These are phyloP conservation scores for Penicillium sp. DNA, from an alignment of 2,329 filamentous ascomycete genomes.

Conservation along the genomic window DNA sequence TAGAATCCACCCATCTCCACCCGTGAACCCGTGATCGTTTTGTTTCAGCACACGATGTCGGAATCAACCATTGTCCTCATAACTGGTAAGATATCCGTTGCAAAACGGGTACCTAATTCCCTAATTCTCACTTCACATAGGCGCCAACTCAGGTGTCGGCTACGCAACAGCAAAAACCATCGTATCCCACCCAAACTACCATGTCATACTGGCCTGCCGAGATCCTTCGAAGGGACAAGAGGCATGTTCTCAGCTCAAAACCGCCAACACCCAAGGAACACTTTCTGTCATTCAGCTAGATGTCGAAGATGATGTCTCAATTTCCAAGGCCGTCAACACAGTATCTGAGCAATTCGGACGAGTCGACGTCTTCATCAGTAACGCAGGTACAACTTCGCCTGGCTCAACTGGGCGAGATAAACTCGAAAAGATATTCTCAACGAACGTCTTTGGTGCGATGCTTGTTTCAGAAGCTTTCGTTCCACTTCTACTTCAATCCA, in stretches of 20 bases:
- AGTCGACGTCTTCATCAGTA: slow-evolving; percentile 18
- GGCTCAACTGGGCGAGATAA: slow-evolving; percentile 6
- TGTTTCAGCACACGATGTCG: not conserved
- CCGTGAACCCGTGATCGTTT: too few relatives aligned
- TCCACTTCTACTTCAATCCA: slow-evolving; percentile 34
- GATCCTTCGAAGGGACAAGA: slow-evolving; percentile 8
- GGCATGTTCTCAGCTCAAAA: slow-evolving; percentile 11
- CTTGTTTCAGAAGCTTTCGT: slow-evolving; percentile 33
- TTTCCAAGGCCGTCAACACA: slow-evolving; percentile 15
- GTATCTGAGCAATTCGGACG: slow-evolving; percentile 16
- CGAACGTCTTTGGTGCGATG: slow-evolving; percentile 36
- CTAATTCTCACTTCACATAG: slow-evolving; percentile 6
- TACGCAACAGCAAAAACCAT: slow-evolving; percentile 19
- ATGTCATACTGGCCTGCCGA: slow-evolving; percentile 18
- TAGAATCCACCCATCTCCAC: too few relatives aligned
- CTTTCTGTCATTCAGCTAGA: slow-evolving; percentile 38
- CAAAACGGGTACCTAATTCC: not conserved
- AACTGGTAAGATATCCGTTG: not conserved
- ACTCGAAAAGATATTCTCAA: slow-evolving; percentile 27
- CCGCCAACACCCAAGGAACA: slow-evolving; percentile 24
- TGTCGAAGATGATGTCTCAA: slow-evolving; percentile 33
- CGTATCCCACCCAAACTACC: slow-evolving; percentile 11
- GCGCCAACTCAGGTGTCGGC: slow-evolving; percentile 22
- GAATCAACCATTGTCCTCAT: not conserved
- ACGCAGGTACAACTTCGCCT: slow-evolving; percentile 9